phyloP scores from a whole-genome alignment of 2,329 filamentous ascomycete genomes.

The Eutypa lata region DNA sequence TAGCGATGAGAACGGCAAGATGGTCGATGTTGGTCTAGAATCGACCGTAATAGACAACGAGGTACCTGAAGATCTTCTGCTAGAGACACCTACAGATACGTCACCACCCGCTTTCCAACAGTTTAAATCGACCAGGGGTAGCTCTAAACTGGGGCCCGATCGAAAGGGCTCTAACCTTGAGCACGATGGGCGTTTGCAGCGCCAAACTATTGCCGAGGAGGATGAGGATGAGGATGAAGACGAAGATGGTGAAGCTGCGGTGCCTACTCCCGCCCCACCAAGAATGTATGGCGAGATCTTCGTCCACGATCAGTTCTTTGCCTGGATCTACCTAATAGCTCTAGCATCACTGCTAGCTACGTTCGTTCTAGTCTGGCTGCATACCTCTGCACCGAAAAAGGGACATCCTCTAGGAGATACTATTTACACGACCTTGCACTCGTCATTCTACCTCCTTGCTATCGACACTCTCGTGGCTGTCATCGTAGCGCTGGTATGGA shows the following conservation, averaged over 20 bases:
- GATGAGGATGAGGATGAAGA: slow-evolving; percentile 32
- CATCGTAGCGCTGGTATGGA: slow-evolving; percentile 84
- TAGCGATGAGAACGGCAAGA: slow-evolving; percentile 53
- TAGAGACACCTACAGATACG: slow-evolving; percentile 49
- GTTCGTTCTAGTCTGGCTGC: slow-evolving; percentile 84
- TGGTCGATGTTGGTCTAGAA: slow-evolving; percentile 87
- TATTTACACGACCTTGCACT: slow-evolving; percentile 83
- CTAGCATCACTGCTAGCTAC: slow-evolving; percentile 82
- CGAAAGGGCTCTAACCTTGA: slow-evolving; percentile 42
- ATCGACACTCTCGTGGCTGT: slow-evolving; percentile 90
- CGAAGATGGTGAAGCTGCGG: slow-evolving; percentile 15
- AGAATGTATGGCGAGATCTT: slow-evolving; percentile 66
- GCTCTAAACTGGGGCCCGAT: slow-evolving; percentile 34
- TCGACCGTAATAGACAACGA: slow-evolving; percentile 59
- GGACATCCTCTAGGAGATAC: slow-evolving; percentile 83
- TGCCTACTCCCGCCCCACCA: slow-evolving; percentile 47
- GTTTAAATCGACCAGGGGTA: slow-evolving; percentile 43
- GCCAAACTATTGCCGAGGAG: slow-evolving; percentile 36
- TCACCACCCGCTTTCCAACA: slow-evolving; percentile 61
- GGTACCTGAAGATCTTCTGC: slow-evolving; percentile 58
- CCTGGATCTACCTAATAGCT: slow-evolving; percentile 82
- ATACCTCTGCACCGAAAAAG: slow-evolving; percentile 69
- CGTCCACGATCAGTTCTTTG: slow-evolving; percentile 86
- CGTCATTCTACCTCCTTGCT: slow-evolving; percentile 84
- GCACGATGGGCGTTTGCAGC: slow-evolving; percentile 44